Evolutionary conservation across 371 early-diverging fungal species (phyloP).

Genomic region (Mycotypha africana): DNA sequence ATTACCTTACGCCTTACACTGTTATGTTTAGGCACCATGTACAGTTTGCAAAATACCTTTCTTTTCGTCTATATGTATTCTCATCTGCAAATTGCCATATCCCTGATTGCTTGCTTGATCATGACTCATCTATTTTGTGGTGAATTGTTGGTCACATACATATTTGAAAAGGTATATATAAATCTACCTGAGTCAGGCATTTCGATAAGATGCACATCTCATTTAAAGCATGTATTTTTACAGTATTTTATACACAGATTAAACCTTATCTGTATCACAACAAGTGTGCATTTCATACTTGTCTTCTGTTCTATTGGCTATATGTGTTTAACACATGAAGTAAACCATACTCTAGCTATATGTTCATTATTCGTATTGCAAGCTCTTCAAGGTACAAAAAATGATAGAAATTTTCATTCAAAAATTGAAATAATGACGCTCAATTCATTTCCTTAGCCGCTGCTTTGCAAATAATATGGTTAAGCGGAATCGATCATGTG

Average conservation of each 20-base stretch:
- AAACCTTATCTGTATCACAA: constrained; percentile 19
- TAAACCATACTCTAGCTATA: background rate
- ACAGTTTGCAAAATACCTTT: constrained; percentile 23
- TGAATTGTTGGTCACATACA: constrained; percentile 14
- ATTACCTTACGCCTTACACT: constrained; percentile 1
- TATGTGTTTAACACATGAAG: constrained; percentile 21
- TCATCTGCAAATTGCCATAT: constrained; percentile 19
- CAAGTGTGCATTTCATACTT: constrained; percentile 20
- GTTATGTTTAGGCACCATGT: constrained; percentile 21
- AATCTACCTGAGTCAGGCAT: too few relatives aligned
- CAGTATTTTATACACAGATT: constrained; percentile 25
- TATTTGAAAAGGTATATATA: constrained; percentile 22
- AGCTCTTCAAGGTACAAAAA: constrained; percentile 20
- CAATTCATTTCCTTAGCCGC: constrained; percentile 8
- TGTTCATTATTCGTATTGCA: constrained; percentile 16
- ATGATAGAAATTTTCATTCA: too few relatives aligned
- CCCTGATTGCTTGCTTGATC: constrained; percentile 12
- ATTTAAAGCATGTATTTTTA: background rate
- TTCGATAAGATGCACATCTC: background rate
- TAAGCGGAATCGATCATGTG: constrained; percentile 20
- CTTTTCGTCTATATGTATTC: constrained; percentile 24
- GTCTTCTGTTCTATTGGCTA: constrained; percentile 24
- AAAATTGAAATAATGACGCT: too few relatives aligned
- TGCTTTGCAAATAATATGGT: constrained; percentile 29
- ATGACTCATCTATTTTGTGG: constrained; percentile 10